Evolutionary conservation across 305 asterid species (phyloP), one percentile per base, ranked within the genome.

Genomic region (Fraxinus paxiana): DNA sequence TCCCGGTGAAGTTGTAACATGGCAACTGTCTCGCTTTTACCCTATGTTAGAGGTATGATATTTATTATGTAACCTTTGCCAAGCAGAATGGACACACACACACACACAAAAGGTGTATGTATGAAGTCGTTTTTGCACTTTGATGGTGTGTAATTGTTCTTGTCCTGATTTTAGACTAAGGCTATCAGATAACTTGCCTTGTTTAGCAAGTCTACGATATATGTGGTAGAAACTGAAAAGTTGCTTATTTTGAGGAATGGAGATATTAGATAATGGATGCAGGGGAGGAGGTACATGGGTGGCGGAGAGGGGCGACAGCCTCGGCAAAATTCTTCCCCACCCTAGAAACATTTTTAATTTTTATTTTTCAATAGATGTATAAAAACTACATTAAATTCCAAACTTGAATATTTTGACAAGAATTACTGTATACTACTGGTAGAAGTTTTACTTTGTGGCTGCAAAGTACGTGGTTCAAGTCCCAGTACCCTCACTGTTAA

Each of bases 1-100:
- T 43, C 84, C 91, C 76, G 95, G 92, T 86, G 97, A 89, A 88
- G 97, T 88, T 87, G 88, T 85, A 71, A 72, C 82, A 0, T 96
- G 99, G 99, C 98, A 94, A 75, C 81, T 94, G 77, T 92, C 98
- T 77, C 99, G 99, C 75, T 96, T 94, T 87, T 96, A 92, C 89
- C 99, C 99, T 5, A 83, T 96, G 83, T 90, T 96, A 78, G 99
- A 93, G 98, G 99, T 96, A 87, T n/a, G 35, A 8, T 31, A 70
- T 31, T 31, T n/a, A 43, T 43, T 43, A 43, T 43, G 5, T 15
- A 70, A 70, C 24, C 13, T 70, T 5, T 5, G 20, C 75, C 43
- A 70, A 13, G 15, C 35, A 30, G 24, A 70, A 31, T 70, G 43
- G 26, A 65, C 43, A 70, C 41, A 30, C 9, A 67, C 20, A 61